Conservation (phyloP, 2,329 filamentous ascomycete species). For the Phyllosticta citrichinensis region DNA sequence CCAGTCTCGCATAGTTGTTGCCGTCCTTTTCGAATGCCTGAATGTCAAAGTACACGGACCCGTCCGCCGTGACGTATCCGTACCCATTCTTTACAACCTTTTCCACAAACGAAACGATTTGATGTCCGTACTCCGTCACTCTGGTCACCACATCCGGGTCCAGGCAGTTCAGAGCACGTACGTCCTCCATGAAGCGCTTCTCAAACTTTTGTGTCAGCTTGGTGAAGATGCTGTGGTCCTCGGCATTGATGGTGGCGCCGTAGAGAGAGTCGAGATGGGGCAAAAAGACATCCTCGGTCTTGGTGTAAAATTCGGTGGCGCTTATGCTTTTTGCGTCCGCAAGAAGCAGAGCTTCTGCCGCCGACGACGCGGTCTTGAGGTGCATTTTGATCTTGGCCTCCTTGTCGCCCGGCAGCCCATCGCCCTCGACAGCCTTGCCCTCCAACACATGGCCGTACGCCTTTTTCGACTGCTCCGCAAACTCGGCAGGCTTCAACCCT, state of each 20-base stretch:
- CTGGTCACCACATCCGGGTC: slow-evolving; percentile 72
- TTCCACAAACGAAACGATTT: slow-evolving; percentile 79
- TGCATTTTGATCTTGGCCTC: slow-evolving; percentile 91
- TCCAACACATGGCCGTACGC: slow-evolving; percentile 45
- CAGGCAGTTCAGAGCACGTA: slow-evolving; percentile 76
- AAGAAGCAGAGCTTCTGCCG: slow-evolving; percentile 39
- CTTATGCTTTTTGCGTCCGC: slow-evolving; percentile 17
- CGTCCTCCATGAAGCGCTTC: slow-evolving; percentile 76
- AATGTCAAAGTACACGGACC: slow-evolving; percentile 93
- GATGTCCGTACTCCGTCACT: slow-evolving; percentile 84
- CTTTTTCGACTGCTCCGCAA: slow-evolving; percentile 38
- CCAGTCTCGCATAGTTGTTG: slow-evolving; percentile 74
- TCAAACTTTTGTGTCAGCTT: slow-evolving; percentile 80
- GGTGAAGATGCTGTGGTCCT: slow-evolving; percentile 70
- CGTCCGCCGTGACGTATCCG: slow-evolving; percentile 64
- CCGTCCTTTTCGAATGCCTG: slow-evolving; percentile 72
- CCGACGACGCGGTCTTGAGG: slow-evolving; percentile 51
- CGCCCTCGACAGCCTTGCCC: slow-evolving; percentile 45
- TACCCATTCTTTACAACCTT: slow-evolving; percentile 77
- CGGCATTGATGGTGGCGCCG: slow-evolving; percentile 46
- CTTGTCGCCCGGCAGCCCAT: slow-evolving; percentile 54
- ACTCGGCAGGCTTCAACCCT: slow-evolving; percentile 37
- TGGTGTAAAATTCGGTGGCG: slow-evolving; percentile 43
- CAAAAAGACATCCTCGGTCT: slow-evolving; percentile 59
- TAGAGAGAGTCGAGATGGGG: slow-evolving; percentile 66